phyloP scores from a whole-genome alignment of 2,329 filamentous ascomycete genomes.

The Paracoccidioides lutzii region DNA sequence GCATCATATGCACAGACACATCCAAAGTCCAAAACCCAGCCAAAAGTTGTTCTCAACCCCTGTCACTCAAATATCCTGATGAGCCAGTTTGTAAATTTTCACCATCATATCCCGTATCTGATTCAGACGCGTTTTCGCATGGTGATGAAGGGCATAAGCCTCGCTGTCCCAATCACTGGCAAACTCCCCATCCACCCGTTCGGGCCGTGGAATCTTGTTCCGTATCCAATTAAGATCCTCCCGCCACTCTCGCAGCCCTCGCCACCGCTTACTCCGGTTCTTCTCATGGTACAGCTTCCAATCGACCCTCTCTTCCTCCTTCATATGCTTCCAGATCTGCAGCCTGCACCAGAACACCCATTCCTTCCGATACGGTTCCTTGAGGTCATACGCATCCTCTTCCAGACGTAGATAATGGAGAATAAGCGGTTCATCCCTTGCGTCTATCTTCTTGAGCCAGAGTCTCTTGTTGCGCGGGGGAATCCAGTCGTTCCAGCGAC shows the following conservation, averaged over 20 bases:
- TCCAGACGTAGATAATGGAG: slow-evolving; percentile 1
- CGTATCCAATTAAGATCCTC: neutral
- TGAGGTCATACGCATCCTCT: neutral
- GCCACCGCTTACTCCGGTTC: slow-evolving; percentile 1
- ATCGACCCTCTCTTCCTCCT: neutral
- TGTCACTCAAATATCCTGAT: neutral
- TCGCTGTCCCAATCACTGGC: neutral
- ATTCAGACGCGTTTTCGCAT: neutral
- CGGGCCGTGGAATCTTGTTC: neutral
- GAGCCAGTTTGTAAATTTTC: neutral
- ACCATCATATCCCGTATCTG: slow-evolving; percentile 1
- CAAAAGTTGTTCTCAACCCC: neutral
- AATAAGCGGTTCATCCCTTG: neutral
- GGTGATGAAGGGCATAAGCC: neutral
- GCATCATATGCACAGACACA: neutral
- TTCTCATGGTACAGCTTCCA: slow-evolving; percentile 1
- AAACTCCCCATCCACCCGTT: neutral
- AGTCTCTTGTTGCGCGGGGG: neutral
- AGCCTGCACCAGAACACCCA: slow-evolving; percentile 1
- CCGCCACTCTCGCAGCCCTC: neutral
- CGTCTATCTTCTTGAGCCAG: neutral
- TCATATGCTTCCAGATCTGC: slow-evolving; percentile 1
- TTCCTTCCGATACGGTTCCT: neutral
- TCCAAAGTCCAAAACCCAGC: neutral
- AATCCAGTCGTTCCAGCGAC: slow-evolving; percentile 1